phyloP scores from a whole-genome alignment of 2,329 filamentous ascomycete species.

The Paecilomyces variotii region DNA sequence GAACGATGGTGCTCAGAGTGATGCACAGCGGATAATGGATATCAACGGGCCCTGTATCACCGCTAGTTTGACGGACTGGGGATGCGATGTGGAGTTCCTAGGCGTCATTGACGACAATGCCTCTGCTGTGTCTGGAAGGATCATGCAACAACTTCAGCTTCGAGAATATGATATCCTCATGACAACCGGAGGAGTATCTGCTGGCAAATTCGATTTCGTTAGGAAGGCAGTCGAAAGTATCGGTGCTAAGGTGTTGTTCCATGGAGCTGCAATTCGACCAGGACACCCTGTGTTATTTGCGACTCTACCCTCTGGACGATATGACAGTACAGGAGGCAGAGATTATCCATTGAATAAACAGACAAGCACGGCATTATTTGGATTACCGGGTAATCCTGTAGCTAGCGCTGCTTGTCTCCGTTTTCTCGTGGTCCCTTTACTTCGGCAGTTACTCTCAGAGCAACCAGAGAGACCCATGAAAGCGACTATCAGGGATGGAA shows the following conservation, averaged over 20 bases:
- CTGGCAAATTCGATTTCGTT: slow-evolving; percentile 20
- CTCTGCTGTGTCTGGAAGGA: slow-evolving; percentile 4
- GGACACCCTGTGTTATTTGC: slow-evolving; percentile 23
- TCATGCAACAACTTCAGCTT: slow-evolving; percentile 1
- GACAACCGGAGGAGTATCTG: slow-evolving; percentile 21
- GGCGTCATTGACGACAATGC: slow-evolving; percentile 13
- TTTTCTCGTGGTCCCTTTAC: slow-evolving; percentile 20
- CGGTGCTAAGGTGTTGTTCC: slow-evolving; percentile 16
- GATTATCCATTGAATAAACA: not conserved
- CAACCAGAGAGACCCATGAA: slow-evolving; percentile 2
- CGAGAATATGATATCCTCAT: slow-evolving; percentile 17
- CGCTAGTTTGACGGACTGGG: slow-evolving; percentile 7
- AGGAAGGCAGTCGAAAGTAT: slow-evolving; percentile 12
- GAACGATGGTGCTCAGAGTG: no score
- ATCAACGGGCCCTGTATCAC: slow-evolving; percentile 18
- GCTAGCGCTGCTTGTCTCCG: slow-evolving; percentile 21
- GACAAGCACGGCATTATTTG: slow-evolving; percentile 16
- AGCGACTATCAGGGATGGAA: not conserved
- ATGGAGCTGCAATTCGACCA: slow-evolving; percentile 20
- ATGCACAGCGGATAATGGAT: slow-evolving; percentile 9
- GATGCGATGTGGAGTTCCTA: slow-evolving; percentile 11
- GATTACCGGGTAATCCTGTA: slow-evolving; percentile 19
- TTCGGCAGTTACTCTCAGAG: slow-evolving; percentile 9
- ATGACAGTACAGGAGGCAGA: not conserved
- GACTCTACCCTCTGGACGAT: slow-evolving; percentile 4